Evolutionary conservation across 305 asterid species (phyloP), one percentile per base, ranked within the genome.

Genomic region (Solanum hybrid): DNA sequence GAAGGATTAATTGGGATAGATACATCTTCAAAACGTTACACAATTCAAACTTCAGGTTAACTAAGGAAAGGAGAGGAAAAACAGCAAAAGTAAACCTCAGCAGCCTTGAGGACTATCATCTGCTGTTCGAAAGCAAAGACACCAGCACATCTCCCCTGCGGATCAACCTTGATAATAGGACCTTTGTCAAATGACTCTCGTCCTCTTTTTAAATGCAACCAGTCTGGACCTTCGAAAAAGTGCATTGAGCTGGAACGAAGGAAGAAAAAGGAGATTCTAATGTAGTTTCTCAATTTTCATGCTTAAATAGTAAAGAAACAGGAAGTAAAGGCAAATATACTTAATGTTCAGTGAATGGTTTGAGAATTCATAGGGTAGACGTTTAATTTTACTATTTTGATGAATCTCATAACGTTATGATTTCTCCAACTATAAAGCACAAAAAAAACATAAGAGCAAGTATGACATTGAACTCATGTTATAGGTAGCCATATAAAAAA

Each of bases 191-290:
- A 97, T 91, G 91, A 91, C 93, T 96, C 97, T 91, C 96, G 92
- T 89, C 99, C 99, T 94, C 97, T 95, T 94, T 93, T 95, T 92
- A 97, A 87, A 91, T 96, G 93, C 87, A 93, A 86, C 99, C 99
- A 97, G 75, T 96, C 96, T 75, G 99, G 98, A 88, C 98, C 99
- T 94, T 97, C 99, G 85, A 97, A 97, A 94, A 98, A 97, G 92
- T 97, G 99, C 99, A 97, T 94, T 86, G 99, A 97, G 92, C 99
- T 97, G 96, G 69, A 92, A 93, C 85, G 22, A 90, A 60, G 84
- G 40, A 64, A 38, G 82, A 93, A 88, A 22, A 87, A 88, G 87
- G 93, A 86, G 42, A 78, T 81, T 88, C 69, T 88, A 79, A 88
- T 89, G 77, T 80, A 86, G 32, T 31, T 17, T 56, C 22, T 85